Percentiles rank a stretch among this genome's conserved stretches.
Conservation (phyloP, 139 green algal species). For the Chlamydomonas sp. region DNA sequence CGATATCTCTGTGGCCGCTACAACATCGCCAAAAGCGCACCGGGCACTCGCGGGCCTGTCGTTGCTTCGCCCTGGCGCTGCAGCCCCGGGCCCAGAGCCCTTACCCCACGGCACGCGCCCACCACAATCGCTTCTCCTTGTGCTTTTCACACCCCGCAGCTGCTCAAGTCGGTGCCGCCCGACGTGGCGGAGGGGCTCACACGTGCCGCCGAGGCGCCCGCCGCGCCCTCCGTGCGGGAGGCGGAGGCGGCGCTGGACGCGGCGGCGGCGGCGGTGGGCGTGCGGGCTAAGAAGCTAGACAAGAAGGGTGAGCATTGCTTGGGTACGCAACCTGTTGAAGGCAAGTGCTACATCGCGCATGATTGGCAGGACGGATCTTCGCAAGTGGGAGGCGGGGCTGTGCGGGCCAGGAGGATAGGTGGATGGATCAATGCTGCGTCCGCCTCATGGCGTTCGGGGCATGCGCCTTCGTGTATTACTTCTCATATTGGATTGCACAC, state of each 20-base stretch:
- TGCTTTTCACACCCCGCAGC: not conserved
- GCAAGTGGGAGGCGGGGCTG: no score
- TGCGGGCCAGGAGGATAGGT: no score
- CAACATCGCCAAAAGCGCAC: not conserved
- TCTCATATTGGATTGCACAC: no score
- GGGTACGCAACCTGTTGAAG: no score
- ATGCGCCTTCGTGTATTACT: no score
- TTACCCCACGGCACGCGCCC: not conserved
- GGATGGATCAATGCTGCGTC: no score
- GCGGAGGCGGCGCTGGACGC: constrained; percentile 54
- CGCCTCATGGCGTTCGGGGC: no score
- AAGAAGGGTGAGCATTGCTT: constrained; percentile 68
- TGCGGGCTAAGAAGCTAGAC: constrained; percentile 75
- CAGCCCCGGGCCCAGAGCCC: no score
- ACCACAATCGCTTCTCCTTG: not conserved
- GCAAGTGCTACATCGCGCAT: no score
- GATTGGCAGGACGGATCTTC: no score
- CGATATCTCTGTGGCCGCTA: not conserved
- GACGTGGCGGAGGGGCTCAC: constrained; percentile 21
- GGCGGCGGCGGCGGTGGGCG: constrained; percentile 60
- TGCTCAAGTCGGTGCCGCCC: constrained; percentile 3
- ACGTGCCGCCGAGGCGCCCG: constrained; percentile 42
- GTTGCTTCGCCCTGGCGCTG: not conserved
- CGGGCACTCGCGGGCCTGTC: not conserved
- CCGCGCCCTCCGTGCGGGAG: constrained; percentile 33